Evolutionary conservation across 73 alveolate species (phyloP), one percentile per base, ranked within the genome.

Genomic region (Urostyla sp.): DNA sequence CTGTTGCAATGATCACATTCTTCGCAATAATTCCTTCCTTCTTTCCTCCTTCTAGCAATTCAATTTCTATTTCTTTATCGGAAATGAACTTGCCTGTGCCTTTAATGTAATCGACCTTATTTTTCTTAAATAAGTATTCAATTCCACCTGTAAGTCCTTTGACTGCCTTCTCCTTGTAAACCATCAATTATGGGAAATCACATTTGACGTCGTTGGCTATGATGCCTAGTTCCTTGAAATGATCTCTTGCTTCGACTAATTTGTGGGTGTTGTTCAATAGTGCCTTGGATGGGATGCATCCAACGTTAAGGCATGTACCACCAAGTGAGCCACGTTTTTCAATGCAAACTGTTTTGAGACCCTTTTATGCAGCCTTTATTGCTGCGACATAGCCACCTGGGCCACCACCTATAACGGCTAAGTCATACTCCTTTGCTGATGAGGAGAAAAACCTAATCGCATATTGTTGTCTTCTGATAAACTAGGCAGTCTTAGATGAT

Each of bases 281-380:
- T 0, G 99, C 98, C 80, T 94, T 94, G 15, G 98, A 92, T 24
- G 99, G 99, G 80, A 92, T 88, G 67, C 98, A 91, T 10, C 98
- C 98, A 20, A 92, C 99, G 80, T 96, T 96, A 51, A 95, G 85
- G 88, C 99, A 96, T n/a, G 99, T 96, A 51, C 99, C 99, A 16
- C 99, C 99, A 2, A 96, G 86, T 3, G 95, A 48, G 5, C 98
- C 98, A 75, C 99, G 85, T 90, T 93, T 93, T 85, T 96, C 99
- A 55, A 96, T 81, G 89, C 98, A 95, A 28, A 92, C 98, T 0
- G 98, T 95, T 94, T 96, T 96, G 54, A 96, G 69, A 38, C 99
- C 99, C 54, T 85, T 75, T 88, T 96, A 90, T 8, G 94, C 98
- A n/a, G 98, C 98, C 85, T 96, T 96, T 83, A 96, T 94, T 10